These are phyloP conservation scores for Brachypodium distachyon DNA, from an alignment of 202 grass and related monocot genomes.

Conservation along the genomic window DNA sequence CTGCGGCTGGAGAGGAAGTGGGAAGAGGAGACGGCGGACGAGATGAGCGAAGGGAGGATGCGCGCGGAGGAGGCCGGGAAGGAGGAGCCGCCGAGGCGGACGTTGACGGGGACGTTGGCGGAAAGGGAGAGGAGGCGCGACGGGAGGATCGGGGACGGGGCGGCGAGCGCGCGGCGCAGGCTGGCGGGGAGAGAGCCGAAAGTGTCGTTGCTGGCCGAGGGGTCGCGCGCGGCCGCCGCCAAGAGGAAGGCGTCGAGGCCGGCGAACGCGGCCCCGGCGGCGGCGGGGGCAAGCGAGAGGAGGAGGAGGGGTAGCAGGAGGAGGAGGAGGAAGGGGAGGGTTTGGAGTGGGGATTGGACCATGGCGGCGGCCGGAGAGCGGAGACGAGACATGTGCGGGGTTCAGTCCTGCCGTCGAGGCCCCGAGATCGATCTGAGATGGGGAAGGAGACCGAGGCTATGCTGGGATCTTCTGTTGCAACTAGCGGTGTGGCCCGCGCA, in stretches of 20 bases:
- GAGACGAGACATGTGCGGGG: neutral
- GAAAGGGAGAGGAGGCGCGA: constrained; percentile 59
- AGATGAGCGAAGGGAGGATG: constrained; percentile 43
- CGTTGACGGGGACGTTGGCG: constrained; percentile 49
- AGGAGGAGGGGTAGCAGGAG: constrained; percentile 3
- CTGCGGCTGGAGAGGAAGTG: constrained; percentile 50
- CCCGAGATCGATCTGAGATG: constrained; percentile 46
- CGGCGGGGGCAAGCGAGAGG: neutral
- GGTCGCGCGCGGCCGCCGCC: constrained; percentile 38
- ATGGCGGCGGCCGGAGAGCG: constrained; percentile 25
- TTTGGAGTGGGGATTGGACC: constrained; percentile 9
- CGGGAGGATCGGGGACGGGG: constrained; percentile 12
- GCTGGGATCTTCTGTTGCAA: constrained; percentile 13
- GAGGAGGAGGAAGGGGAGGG: constrained; percentile 10
- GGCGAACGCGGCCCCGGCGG: constrained; percentile 8
- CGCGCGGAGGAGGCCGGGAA: constrained; percentile 44
- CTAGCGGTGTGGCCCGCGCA: neutral
- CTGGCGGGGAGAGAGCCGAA: constrained; percentile 43
- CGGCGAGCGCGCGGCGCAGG: constrained; percentile 38
- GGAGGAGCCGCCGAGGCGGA: constrained; percentile 57
- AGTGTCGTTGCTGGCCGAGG: constrained; percentile 57
- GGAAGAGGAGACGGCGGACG: constrained; percentile 51
- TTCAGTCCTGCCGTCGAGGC: neutral
- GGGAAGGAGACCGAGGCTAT: neutral
- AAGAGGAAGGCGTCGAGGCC: constrained; percentile 75